Base-by-base conservation (phyloP, 805 yeast species). In the Saturnispora gosingensis region DNA sequence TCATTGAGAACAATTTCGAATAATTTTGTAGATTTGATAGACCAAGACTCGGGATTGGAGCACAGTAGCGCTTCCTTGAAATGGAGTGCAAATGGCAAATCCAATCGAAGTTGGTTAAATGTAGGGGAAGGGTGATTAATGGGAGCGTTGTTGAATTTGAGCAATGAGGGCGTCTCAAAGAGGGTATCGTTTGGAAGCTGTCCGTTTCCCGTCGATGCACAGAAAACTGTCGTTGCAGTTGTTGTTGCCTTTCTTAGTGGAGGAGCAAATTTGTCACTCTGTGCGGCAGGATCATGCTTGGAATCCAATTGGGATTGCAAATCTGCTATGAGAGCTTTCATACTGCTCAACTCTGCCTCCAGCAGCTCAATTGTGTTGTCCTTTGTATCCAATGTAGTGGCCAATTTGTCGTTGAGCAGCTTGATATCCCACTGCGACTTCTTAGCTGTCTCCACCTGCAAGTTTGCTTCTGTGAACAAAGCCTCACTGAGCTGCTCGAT, bases 371-470 rank as follows among this genome's bases (percentile, higher is more conserved):
- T 74, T 13, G 88, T 75, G 15, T 70, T 65, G 59, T 88, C 88
- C 61, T 82, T 82, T 63, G 88, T 96, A 36, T 72, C 75, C 36
- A 86, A 62, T n/a, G 76, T 76, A 5, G 69, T 72, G 1, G 70
- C 59, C 46, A 85, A 63, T 56, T 76, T 80, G 34, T 75, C 68
- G 58, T 85, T 85, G 57, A 81, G 79, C 47, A 77, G 66, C 58
- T 82, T 80, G 54, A 72, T 72, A 34, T 78, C 80, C 61, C 82
- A 75, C 5, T 82, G 77, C 52, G 83, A 85, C 49, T 80, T 73
- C 54, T 86, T 78, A 0, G 95, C 96, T 55, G 82, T 79, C 46
- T 84, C 80, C 6, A 88, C 96, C 87, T 87, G 86, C 47, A 76
- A 75, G 62, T 88, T 88, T 13, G 96, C 96, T 62, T 88, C 93